phyloP scores from a whole-genome alignment of 495 filamentous ascomycete genomes.

The Neurospora hispaniola region DNA sequence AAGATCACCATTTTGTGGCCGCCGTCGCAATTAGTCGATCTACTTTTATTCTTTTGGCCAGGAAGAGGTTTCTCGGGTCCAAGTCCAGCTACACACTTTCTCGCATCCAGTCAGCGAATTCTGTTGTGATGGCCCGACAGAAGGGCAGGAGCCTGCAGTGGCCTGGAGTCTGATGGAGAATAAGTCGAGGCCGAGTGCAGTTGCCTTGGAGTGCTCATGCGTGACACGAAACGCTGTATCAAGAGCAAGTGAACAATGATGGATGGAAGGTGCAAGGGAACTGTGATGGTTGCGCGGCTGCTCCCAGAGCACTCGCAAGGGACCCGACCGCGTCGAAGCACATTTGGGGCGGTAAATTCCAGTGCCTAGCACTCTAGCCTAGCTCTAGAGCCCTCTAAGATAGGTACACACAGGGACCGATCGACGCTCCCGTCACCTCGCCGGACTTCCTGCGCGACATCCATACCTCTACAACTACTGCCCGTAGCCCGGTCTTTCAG shows the following conservation, averaged over 20 bases:
- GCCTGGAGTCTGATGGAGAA: neutral
- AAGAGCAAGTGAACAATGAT: neutral
- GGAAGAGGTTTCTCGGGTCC: neutral
- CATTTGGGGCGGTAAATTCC: neutral
- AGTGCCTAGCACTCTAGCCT: neutral
- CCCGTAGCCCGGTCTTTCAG: neutral
- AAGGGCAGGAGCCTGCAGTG: neutral
- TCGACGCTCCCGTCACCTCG: neutral
- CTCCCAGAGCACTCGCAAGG: neutral
- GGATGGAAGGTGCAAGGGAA: neutral
- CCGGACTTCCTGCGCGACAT: neutral
- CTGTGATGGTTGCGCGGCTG: neutral
- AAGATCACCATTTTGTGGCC: constrained; percentile 33
- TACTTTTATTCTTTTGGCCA: neutral
- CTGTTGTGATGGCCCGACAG: neutral
- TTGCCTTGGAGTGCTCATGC: neutral
- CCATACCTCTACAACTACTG: too few relatives aligned
- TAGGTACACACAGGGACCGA: neutral
- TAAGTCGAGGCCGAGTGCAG: neutral
- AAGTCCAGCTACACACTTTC: neutral
- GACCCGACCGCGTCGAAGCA: neutral
- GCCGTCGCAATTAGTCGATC: neutral
- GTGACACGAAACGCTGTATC: neutral
- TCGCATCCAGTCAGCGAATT: neutral
- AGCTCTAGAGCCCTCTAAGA: neutral